Base-by-base conservation (phyloP, 495 filamentous ascomycete species). In the Podospora didyma region DNA sequence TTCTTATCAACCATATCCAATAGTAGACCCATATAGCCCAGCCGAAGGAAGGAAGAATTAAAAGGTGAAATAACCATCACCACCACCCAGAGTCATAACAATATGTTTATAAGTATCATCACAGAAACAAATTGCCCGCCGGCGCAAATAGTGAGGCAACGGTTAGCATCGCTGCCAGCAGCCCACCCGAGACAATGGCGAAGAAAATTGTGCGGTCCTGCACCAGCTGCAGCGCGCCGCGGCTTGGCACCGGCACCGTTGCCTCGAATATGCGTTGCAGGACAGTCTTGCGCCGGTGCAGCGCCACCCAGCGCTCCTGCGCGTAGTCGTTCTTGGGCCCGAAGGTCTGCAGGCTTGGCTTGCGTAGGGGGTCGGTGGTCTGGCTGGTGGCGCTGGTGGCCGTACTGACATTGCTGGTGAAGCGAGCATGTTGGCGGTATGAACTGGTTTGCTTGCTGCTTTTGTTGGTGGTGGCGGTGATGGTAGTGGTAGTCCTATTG, bases 151-250 rank as follows among this genome's bases (percentile, higher is more conserved):
- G 45, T 44, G 57, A 63, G 28, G 61, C 64, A 5, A 67, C 75
- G 9, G 70, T 66, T 41, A 79, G 51, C 14, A 63, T 49, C 7
- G 59, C 53, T 44, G 72, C 62, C 22, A 70, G 57, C 21, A 73
- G 51, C 21, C 71, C 60, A 7, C 63, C 66, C 63, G 62, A 69
- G n/a, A 75, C 14, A 2, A 75, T 50, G 2, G 83, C 72, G 53
- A 81, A 75, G 21, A 84, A 57, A 45, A 87, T 81, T 47, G 81
- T 82, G 16, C 76, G 81, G 62, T 89, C 84, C 69, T 89, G 87
- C 53, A 89, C 77, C 69, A 83, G 73, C 34, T 80, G 75, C 47
- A 89, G 63, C 47, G 79, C 79, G 16, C 79, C 78, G 9, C 26
- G 26, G 61, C 88, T 85, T 65, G 83, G 75, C 46, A 86, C 81